Evolutionary conservation across 768 basidiomycete species (phyloP), one percentile per base, ranked within the genome.

Genomic region (Amanita muscaria): DNA sequence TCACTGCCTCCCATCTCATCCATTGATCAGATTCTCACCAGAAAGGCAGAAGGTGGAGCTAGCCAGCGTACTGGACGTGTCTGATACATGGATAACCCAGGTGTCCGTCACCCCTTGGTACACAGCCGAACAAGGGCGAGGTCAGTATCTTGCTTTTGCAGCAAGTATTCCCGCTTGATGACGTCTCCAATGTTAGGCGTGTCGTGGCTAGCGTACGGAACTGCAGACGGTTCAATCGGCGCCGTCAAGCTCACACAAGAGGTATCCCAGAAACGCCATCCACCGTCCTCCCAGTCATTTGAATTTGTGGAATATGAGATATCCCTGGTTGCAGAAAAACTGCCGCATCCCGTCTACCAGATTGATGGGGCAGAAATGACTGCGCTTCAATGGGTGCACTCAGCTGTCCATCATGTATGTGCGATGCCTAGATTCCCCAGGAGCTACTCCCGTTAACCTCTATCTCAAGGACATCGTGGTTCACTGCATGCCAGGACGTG

Each of bases 51-150:
- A 19, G 11, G 32, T 44, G 12, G n/a, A 34, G 11, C 18, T 46
- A 14, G 56, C 75, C 4, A 56, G 62, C 23, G 66, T 67, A 6
- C 46, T 77, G 14, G 49, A 59, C 3, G 64, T 84, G 10, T 56
- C 70, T 24, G 67, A 81, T 19, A 66, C 67, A 36, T 88, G 85
- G 85, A 63, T 88, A 8, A 79, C 73, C 3, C 70, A 77, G 49
- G 53, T 83, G 12, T 67, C 77, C 0, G 78, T 80, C 64, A 75
- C 81, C 4, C 56, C 67, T 11, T 88, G 84, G 83, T 57, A 49
- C 7, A 31, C 32, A 49, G 55, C 1, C 11, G 55, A 61, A 21
- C 53, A 55, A 4, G 66, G 66, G 38, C 62, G 58, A 44, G 71
- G 85, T 81, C 50, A 58, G 68, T 48, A 22, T 44, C 22, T 42